Percentiles rank a stretch among this genome's conserved stretches.
Conservation (phyloP, 1,139 yeast species). For the Trichomonascaceae sp. region DNA sequence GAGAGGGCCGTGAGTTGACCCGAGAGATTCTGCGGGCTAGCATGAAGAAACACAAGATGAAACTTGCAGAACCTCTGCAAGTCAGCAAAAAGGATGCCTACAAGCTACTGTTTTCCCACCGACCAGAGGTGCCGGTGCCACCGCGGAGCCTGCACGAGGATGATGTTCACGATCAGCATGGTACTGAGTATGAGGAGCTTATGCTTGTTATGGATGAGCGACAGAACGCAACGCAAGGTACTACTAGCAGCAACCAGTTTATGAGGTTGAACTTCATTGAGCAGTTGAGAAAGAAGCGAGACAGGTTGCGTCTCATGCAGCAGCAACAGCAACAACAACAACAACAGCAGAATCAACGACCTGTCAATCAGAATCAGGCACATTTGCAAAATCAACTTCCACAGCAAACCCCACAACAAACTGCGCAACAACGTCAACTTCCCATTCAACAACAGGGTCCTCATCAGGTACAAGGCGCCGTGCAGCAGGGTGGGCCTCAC, state of each 20-base stretch:
- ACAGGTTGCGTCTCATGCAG: conserved; percentile 14
- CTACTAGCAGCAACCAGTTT: conserved; percentile 25
- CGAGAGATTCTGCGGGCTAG: background rate
- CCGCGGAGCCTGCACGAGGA: conserved; percentile 41
- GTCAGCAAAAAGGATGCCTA: conserved; percentile 9
- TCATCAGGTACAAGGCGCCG: background rate
- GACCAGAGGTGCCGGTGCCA: conserved; percentile 16
- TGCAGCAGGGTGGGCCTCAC: conserved; percentile 10
- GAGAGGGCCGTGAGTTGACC: background rate
- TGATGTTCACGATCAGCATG: conserved; percentile 43
- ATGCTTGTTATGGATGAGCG: conserved; percentile 44
- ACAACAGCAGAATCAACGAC: conserved; percentile 9
- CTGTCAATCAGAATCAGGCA: conserved; percentile 3
- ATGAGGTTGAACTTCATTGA: conserved; percentile 31
- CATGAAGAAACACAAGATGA: background rate
- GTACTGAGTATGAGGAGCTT: conserved; percentile 73
- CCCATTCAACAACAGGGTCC: conserved; percentile 4
- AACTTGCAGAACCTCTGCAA: background rate
- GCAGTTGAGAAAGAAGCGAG: conserved; percentile 26
- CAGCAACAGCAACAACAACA: conserved; percentile 15
- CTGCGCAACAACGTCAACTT: conserved; percentile 2
- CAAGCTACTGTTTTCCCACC: conserved; percentile 11
- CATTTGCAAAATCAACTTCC: conserved; percentile 10
- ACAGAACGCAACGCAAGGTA: conserved; percentile 9
- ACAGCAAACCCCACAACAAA: conserved; percentile 13